Percentiles rank a stretch among this genome's conserved stretches.
Evolutionary conservation across 352 stramenopile species (phyloP).

Genomic region (Pythium rishiriense): DNA sequence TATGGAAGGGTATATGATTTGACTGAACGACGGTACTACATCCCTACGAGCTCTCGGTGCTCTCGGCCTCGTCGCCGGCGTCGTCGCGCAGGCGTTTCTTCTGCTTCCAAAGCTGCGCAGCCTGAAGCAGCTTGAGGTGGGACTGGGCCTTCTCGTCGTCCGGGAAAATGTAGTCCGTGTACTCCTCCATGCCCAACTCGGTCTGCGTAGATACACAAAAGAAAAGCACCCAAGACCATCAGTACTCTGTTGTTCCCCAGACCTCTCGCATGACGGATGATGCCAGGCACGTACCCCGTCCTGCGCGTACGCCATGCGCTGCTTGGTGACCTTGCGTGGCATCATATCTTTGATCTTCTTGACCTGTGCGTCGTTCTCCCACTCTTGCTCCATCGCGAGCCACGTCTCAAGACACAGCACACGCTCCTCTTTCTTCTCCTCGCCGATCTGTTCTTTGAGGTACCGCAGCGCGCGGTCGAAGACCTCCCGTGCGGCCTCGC

Average conservation of each 20-base stretch:
- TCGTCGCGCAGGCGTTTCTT: constrained; percentile 71
- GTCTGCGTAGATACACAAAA: constrained; percentile 50
- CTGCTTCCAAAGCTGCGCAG: constrained; percentile 97
- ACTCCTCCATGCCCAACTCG: constrained; percentile 95
- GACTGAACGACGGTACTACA: not conserved
- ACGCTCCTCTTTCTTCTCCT: constrained; percentile 92
- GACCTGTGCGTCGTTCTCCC: constrained; percentile 59
- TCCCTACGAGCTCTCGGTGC: not conserved
- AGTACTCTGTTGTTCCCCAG: no score
- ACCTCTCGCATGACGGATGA: no score
- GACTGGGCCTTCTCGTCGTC: constrained; percentile 95
- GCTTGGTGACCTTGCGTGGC: constrained; percentile 96
- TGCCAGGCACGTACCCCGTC: constrained; percentile 82
- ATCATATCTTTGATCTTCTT: constrained; percentile 92
- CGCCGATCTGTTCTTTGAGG: constrained; percentile 80
- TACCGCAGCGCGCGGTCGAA: constrained; percentile 91
- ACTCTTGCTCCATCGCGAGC: constrained; percentile 92
- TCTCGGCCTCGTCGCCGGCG: constrained; percentile 9
- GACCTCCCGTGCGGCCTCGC: constrained; percentile 81
- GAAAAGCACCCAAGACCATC: constrained; percentile 1
- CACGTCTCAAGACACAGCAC: constrained; percentile 97
- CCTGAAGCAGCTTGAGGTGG: constrained; percentile 97
- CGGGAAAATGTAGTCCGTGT: constrained; percentile 99
- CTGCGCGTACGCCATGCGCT: constrained; percentile 92
- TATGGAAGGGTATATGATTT: not conserved